Base-by-base conservation (phyloP, 805 yeast genomes). In the Henningerozyma blattae region DNA sequence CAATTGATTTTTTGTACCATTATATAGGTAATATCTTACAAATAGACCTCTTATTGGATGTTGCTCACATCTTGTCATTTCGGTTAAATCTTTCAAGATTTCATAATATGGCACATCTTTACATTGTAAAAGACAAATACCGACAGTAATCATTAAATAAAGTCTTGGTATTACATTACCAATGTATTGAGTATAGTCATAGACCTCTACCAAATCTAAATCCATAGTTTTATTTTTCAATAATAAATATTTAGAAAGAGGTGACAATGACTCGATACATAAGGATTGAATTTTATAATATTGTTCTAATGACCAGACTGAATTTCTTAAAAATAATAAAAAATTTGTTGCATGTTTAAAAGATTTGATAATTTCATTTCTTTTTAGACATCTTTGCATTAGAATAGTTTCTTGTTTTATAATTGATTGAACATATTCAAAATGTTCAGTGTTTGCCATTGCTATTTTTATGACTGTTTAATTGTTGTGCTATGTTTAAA, bases 11-110 rank as follows among this genome's bases (percentile, higher is more conserved):
- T 86, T 80, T 13, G 84, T 79, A 44, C 87, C 65, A 53, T 89
- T 97, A 4, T 86, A 75, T 26, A 91, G 61, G 55, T 85, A 91
- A 61, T 91, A 87, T 31, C 98, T 66, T 47, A 91, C 61, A 54
- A 91, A 91, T 40, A 91, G 62, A 2, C 98, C 98, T 37, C 95
- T 66, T 20, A 85, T 73, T 2, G 98, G 98, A 50, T 85, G 89
- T 57, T 91, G 98, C 2, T 89, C 94, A 13, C 96, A 98, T 27
- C 94, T 71, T 43, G 94, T 79, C 98, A 91, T 91, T 56, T 91
- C 98, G 48, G 89, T 78, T 94, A 91, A 80, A 53, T 91, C 98
- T 55, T 81, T 83, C 75, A 89, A 71, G 33, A 91, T 79, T 43
- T 86, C 97, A 48, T 72, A 72, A 24, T 74, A 68, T 0, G 96